phyloP scores from a whole-genome alignment of 73 alveolate genomes.

The Loxodes magnus region DNA sequence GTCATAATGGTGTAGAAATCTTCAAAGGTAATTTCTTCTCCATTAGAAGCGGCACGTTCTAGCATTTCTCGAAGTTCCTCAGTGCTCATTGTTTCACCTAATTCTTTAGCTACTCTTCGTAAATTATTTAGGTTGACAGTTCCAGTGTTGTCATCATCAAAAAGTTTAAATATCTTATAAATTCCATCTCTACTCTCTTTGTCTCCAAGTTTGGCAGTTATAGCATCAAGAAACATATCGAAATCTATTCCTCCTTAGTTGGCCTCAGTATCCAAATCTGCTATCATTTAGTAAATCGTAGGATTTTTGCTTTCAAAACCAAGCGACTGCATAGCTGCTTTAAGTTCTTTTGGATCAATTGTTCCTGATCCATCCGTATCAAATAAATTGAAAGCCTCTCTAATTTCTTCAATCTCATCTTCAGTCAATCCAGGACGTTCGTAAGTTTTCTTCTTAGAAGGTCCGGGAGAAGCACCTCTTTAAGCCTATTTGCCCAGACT shows the following conservation, averaged over 20 bases:
- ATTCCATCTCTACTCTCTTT: conserved; percentile 80
- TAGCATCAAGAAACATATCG: conserved; percentile 80
- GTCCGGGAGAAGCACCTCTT: no score
- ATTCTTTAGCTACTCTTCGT: conserved; percentile 80
- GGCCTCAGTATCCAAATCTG: conserved; percentile 60
- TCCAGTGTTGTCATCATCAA: conserved; percentile 83
- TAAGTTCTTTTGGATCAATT: conserved; percentile 73
- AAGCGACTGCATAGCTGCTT: conserved; percentile 66
- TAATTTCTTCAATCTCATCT: conserved; percentile 67
- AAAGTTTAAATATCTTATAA: conserved; percentile 72
- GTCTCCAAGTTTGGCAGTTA: conserved; percentile 82
- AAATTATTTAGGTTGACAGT: conserved; percentile 66
- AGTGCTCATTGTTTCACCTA: conserved; percentile 84
- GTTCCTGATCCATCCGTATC: conserved; percentile 63
- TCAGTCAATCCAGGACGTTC: conserved; percentile 72
- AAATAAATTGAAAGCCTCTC: conserved; percentile 72
- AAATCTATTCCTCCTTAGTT: conserved; percentile 80
- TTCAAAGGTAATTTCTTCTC: conserved; percentile 83
- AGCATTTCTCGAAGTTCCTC: conserved; percentile 86
- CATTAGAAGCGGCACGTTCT: conserved; percentile 88
- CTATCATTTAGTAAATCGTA: conserved; percentile 60
- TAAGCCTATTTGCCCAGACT: no score
- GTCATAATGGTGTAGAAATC: conserved; percentile 91
- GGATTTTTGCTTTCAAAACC: conserved; percentile 78
- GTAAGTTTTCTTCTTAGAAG: conserved; percentile 39